Conservation (phyloP, 169 alveolate genomes). For the Cyclospora cayetanensis region DNA sequence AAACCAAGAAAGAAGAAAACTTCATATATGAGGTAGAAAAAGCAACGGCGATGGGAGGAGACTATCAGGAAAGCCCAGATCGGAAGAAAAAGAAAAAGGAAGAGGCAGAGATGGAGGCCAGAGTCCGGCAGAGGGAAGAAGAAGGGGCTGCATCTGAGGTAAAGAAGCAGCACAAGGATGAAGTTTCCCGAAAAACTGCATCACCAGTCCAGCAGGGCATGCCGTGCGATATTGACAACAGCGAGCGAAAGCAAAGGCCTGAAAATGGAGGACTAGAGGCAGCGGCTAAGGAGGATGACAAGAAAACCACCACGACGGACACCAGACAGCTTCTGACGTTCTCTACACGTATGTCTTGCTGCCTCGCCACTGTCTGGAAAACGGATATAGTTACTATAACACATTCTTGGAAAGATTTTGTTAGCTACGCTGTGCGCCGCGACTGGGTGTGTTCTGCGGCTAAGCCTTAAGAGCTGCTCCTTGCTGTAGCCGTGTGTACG, state of each 20-base stretch:
- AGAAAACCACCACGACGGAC: not conserved
- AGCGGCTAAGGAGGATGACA: not conserved
- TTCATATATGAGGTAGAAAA: not conserved
- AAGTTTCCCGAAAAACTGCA: too few relatives aligned
- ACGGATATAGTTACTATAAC: not conserved
- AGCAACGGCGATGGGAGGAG: not conserved
- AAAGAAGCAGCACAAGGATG: not conserved
- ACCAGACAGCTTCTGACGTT: not conserved
- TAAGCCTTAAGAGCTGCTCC: too few relatives aligned
- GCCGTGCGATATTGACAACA: too few relatives aligned
- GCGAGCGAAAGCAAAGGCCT: too few relatives aligned
- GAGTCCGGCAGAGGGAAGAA: not conserved
- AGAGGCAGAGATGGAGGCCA: not conserved
- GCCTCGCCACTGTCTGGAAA: not conserved
- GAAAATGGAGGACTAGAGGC: not conserved
- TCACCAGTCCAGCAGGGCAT: too few relatives aligned
- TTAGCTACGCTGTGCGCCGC: too few relatives aligned
- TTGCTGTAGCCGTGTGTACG: too few relatives aligned
- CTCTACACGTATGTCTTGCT: not conserved
- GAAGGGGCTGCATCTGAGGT: not conserved
- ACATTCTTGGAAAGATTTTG: not conserved
- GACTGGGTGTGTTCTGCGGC: too few relatives aligned
- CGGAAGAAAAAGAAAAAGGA: not conserved
- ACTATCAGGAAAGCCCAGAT: not conserved
- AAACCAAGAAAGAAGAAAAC: not conserved